Evolutionary conservation across 192 early-diverging fungal species (phyloP), one percentile per base, ranked within the genome.

Genomic region (Phycomyces blakesleeanus): DNA sequence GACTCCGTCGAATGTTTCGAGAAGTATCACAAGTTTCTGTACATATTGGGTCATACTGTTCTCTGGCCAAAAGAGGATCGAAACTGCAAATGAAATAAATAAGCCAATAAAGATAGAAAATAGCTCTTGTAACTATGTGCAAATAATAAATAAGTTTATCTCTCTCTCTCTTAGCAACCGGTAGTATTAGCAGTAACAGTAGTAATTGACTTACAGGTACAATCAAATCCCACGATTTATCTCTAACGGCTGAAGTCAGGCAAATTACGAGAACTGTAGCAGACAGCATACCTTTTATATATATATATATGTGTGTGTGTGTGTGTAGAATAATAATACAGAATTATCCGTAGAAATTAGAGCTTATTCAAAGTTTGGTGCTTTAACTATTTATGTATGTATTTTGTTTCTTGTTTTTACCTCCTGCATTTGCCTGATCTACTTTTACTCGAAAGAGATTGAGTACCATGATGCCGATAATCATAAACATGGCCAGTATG

Each of bases 401-500:
- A 37, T 22, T 47, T 21, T 53, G 11, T 0, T 40, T 24, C 24
- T 20, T 27, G 24, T 50, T 1, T 40, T 69, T 65, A 71, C 70
- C 70, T 54, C 64, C 70, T n/a, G 62, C 59, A 44, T 72, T 72
- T 21, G 59, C 64, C 57, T 72, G 70, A 18, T 72, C 64, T 5
- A 66, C 44, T 49, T 65, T 72, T 14, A 57, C 70, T 6, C 70
- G 52, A 42, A 65, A 51, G 9, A 66, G 61, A 27, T 63, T 72
- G 22, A 72, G 49, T 10, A 39, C 21, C 18, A 72, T 66, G 24
- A 53, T 50, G 18, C 70, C 70, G 22, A 72, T 3, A 21, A 62
- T 29, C 15, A 72, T 29, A 53, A 72, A 72, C 11, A 34, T 18
- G 8, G 55, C 38, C 2, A 72, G 58, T 12, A 72, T 59, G 1